Conservation (phyloP, 495 filamentous ascomycete genomes). For the Venustampulla echinocandica region DNA sequence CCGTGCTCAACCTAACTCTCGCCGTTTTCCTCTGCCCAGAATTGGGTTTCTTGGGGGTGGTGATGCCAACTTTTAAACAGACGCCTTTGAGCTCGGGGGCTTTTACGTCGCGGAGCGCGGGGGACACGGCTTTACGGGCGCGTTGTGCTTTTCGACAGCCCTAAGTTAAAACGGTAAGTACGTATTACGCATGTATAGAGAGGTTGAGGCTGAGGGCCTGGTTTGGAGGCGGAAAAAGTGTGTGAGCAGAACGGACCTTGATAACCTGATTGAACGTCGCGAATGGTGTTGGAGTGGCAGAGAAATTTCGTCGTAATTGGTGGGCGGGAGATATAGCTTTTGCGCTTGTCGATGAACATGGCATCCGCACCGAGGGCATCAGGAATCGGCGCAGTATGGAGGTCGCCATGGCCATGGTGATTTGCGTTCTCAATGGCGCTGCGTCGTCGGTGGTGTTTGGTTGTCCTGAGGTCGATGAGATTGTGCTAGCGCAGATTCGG, state of each 20-base stretch:
- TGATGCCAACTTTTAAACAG: constrained; percentile 83
- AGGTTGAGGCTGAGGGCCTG: no score
- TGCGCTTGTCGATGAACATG: constrained; percentile 7
- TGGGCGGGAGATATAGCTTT: not conserved
- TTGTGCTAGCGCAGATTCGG: not conserved
- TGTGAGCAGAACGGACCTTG: constrained; percentile 27
- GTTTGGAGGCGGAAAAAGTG: not conserved
- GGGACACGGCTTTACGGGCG: constrained; percentile 76
- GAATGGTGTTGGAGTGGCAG: constrained; percentile 37
- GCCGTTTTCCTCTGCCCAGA: constrained; percentile 91
- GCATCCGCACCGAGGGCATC: constrained; percentile 16
- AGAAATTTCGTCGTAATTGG: constrained; percentile 32
- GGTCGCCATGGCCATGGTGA: constrained; percentile 36
- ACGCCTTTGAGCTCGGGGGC: constrained; percentile 88
- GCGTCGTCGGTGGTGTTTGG: not conserved
- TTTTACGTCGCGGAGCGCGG: constrained; percentile 59
- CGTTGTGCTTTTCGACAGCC: constrained; percentile 67
- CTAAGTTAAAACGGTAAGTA: constrained; percentile 31
- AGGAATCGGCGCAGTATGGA: constrained; percentile 19
- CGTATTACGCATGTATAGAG: not conserved
- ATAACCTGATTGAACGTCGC: constrained; percentile 56
- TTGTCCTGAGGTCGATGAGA: not conserved
- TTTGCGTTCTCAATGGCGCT: not conserved
- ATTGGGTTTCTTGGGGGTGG: constrained; percentile 97
- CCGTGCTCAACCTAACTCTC: constrained; percentile 77